Evolutionary conservation across 73 alveolate species (phyloP), one percentile per base, ranked within the genome.

Genomic region (Tetrahymena thermophila): DNA sequence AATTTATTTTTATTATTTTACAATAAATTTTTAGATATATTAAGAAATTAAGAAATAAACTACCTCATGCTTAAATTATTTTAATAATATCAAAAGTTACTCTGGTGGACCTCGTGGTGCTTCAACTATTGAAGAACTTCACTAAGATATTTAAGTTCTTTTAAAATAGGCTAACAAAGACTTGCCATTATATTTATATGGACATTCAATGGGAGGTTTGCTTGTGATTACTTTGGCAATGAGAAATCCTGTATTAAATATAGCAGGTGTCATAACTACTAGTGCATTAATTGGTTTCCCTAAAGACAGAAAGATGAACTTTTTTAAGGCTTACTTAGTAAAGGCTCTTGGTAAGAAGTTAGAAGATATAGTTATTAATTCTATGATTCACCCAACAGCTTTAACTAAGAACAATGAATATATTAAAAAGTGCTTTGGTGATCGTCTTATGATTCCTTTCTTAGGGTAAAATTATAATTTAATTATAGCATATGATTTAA

Each of bases 161-260:
- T 31, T 95, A 25, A 34, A 95, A 58, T 43, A 95, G 93, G 98
- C 95, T 7, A 96, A 96, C 55, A 97, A 98, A 13, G 95, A 93
- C 15, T 58, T 98, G 83, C 99, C 99, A 19, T 95, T 97, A 37
- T 98, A 98, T 95, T 38, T 98, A 43, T 97, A 94, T 94, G 99
- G 99, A 8, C 99, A 98, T 58, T 96, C 98, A 13, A 98, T 98
- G 99, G 99, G 99, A 25, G 99, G 99, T 21, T 43, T 97, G 43
- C 94, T 98, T 4, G 96, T 96, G 35, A 85, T 96, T 16, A 34
- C 99, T 4, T 97, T 96, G 84, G 93, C 97, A 13, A 56, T 98
- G 93, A 96, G 97, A 56, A 98, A 98, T 85, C 99, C 99, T 35
- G 85, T 35, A 14, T 85, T 96, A 14, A 40, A 96, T 56, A 58